Conservation (phyloP, 768 basidiomycete species). For the Panellus pusillus region DNA sequence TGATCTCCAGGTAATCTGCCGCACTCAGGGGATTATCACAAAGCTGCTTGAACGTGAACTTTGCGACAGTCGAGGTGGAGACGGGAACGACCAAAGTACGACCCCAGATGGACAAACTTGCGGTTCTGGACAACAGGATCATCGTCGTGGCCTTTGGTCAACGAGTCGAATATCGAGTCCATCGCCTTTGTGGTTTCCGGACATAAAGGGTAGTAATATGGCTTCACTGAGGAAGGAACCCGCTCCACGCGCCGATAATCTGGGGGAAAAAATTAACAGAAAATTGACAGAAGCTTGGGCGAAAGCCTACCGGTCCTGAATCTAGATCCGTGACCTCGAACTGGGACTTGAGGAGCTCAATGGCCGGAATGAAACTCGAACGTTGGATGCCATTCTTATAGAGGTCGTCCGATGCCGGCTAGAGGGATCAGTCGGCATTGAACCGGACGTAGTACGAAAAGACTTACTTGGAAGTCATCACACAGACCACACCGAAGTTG, state of each 20-base stretch:
- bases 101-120: slow-evolving; percentile 84
- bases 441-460: background rate
- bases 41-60: slow-evolving; percentile 82
- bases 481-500: slow-evolving; percentile 86
- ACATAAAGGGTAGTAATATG: slow-evolving; percentile 80
- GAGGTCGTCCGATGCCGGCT: slow-evolving; percentile 95
- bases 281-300: background rate
- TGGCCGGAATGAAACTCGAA: slow-evolving; percentile 90
- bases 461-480: slow-evolving; percentile 97
- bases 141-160: slow-evolving; percentile 43
- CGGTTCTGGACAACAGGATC: slow-evolving; percentile 59
- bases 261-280: slow-evolving; percentile 28
- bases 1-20: slow-evolving; percentile 94
- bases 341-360: slow-evolving; percentile 84
- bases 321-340: slow-evolving; percentile 92
- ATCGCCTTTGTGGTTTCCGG: slow-evolving; percentile 66
- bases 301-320: slow-evolving; percentile 76
- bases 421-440: background rate
- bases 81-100: slow-evolving; percentile 77
- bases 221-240: slow-evolving; percentile 78
- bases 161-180: slow-evolving; percentile 62
- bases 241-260: slow-evolving; percentile 95
- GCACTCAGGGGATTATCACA: slow-evolving; percentile 91
- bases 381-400: slow-evolving; percentile 99
- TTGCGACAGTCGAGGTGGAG: slow-evolving; percentile 77